Evolutionary conservation across 1,139 yeast species (phyloP).

Genomic region (Debaryomyces udenii): DNA sequence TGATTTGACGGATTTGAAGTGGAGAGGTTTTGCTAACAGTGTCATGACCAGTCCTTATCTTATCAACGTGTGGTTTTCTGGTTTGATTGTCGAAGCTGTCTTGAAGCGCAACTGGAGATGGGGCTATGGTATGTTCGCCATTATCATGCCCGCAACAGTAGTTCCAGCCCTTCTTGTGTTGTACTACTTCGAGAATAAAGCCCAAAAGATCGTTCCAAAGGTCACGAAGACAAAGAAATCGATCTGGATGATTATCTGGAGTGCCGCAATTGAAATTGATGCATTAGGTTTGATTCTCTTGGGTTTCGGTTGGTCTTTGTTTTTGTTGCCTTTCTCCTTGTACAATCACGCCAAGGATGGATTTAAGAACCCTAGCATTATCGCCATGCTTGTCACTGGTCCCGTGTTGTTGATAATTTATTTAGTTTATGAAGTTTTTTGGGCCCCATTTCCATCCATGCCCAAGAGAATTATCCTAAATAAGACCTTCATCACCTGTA

Average conservation of each 20-base stretch:
- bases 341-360: constrained; percentile 24
- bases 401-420: constrained; percentile 29
- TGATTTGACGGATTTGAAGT: constrained; percentile 33
- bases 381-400: constrained; percentile 41
- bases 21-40: constrained; percentile 30
- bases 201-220: constrained; percentile 17
- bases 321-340: constrained; percentile 36
- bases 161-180: constrained; percentile 31
- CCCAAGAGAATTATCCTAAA: constrained; percentile 32
- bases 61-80: constrained; percentile 33
- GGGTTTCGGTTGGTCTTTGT: constrained; percentile 37
- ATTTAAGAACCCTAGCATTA: constrained; percentile 38
- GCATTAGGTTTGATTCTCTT: constrained; percentile 36
- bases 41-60: constrained; percentile 28
- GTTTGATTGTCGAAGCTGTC: constrained; percentile 28
- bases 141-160: constrained; percentile 33
- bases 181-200: constrained; percentile 28
- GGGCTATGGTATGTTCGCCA: constrained; percentile 45
- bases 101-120: constrained; percentile 37
- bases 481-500: constrained; percentile 35
- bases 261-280: constrained; percentile 24
- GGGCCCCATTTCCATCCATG: constrained; percentile 35
- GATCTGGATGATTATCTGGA: constrained; percentile 5
- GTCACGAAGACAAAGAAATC: background rate
- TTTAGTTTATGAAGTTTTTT: constrained; percentile 27